A percentile compares a stretch with the other conserved stretches of the same genome.
Evolutionary conservation across 2,329 filamentous ascomycete genomes (phyloP).

Genomic region (Calonectria leucothoes): DNA sequence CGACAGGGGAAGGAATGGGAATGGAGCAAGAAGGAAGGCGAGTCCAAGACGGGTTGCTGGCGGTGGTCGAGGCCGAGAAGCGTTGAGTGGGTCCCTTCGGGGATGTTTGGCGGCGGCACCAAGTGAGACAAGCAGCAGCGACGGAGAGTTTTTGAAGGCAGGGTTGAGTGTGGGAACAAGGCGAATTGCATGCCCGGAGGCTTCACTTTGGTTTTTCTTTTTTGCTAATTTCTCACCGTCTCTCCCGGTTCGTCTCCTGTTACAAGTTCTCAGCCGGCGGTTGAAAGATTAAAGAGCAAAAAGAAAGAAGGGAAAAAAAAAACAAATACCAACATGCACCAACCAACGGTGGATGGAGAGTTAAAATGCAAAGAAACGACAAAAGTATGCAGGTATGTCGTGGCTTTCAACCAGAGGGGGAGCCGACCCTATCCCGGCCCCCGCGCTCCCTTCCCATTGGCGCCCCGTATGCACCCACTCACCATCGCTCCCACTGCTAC

Average conservation of each 20-base stretch:
- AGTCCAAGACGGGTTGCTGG: background rate
- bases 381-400: slow-evolving; percentile 57
- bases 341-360: slow-evolving; percentile 7
- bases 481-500: slow-evolving; percentile 3
- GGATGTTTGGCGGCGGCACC: slow-evolving; percentile 10
- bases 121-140: slow-evolving; percentile 17
- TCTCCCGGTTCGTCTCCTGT: background rate
- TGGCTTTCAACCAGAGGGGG: slow-evolving; percentile 60
- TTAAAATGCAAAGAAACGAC: slow-evolving; percentile 18
- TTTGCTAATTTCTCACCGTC: background rate
- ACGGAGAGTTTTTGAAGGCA: slow-evolving; percentile 8
- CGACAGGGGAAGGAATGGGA: slow-evolving; percentile 7
- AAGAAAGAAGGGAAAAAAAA: background rate
- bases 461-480: slow-evolving; percentile 8
- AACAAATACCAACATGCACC: background rate
- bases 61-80: slow-evolving; percentile 16
- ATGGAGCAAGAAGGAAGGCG: background rate
- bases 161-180: background rate
- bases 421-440: slow-evolving; percentile 29
- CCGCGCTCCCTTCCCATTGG: slow-evolving; percentile 36
- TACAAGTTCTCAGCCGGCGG: background rate
- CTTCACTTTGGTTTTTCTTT: background rate
- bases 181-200: background rate
- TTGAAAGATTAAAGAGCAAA: background rate
- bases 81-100: slow-evolving; percentile 19